Evolutionary conservation across 108 stramenopile species (phyloP).

Genomic region (Fistulifera pelliculosa): DNA sequence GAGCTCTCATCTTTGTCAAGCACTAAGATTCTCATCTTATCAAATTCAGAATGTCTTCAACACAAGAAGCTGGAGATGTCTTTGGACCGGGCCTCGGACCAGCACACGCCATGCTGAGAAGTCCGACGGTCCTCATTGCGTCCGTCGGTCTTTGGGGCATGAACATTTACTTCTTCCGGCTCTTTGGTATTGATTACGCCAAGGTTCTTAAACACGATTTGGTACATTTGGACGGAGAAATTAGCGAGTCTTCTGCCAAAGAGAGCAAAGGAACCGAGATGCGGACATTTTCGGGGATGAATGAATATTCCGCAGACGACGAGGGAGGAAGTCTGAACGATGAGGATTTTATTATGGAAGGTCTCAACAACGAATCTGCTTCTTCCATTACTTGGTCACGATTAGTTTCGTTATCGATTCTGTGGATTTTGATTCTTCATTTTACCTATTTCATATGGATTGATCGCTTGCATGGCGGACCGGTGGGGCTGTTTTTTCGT

Average conservation of each 20-base stretch:
- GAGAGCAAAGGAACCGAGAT: neutral
- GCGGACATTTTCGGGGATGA: neutral
- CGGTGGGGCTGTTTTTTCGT: conserved; percentile 71
- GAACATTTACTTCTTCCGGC: conserved; percentile 73
- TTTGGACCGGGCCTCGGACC: conserved; percentile 69
- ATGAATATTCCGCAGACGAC: conserved; percentile 14
- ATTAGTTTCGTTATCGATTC: conserved; percentile 41
- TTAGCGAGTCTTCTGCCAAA: neutral
- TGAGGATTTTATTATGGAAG: conserved; percentile 1
- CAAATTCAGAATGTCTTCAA: conserved; percentile 48
- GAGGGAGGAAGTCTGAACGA: conserved; percentile 13
- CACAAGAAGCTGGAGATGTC: conserved; percentile 80
- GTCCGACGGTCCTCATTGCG: conserved; percentile 75
- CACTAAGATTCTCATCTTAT: neutral
- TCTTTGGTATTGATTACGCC: conserved; percentile 70
- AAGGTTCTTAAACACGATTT: conserved; percentile 67
- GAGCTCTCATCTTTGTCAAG: too few relatives aligned
- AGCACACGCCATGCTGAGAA: conserved; percentile 74
- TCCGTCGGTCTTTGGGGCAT: conserved; percentile 79
- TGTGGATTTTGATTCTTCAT: conserved; percentile 50
- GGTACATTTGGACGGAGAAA: conserved; percentile 38
- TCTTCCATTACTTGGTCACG: conserved; percentile 42
- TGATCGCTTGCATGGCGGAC: conserved; percentile 36
- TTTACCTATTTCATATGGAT: conserved; percentile 57
- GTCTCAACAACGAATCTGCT: conserved; percentile 3